A percentile compares a stretch with the other conserved stretches of the same genome.
Conservation (phyloP, 1,284 basidiomycete genomes). For the Mycena sp. region DNA sequence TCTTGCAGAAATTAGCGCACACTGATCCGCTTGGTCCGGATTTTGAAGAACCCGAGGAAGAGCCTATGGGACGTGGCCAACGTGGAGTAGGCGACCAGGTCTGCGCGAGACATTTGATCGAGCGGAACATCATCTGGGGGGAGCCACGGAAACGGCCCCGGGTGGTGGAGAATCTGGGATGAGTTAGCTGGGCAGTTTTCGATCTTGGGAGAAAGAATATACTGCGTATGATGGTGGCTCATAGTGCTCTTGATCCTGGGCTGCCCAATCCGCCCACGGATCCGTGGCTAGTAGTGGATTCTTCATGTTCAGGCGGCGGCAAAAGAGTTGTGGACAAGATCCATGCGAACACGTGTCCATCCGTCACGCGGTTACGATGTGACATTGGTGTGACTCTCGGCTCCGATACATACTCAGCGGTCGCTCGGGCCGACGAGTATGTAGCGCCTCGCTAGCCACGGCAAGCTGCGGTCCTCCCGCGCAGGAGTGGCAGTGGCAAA, state of each 20-base stretch:
- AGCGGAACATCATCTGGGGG: not conserved
- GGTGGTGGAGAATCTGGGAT: conserved; percentile 2
- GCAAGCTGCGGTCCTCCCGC: no score
- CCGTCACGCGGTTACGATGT: no score
- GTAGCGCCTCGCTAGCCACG: no score
- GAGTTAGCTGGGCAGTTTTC: not conserved
- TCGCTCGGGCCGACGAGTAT: no score
- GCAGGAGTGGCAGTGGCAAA: no score
- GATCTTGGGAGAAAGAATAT: not conserved
- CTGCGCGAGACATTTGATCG: not conserved
- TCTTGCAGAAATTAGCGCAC: no score
- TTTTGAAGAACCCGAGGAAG: no score
- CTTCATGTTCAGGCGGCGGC: not conserved
- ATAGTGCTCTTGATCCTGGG: not conserved
- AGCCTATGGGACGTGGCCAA: no score
- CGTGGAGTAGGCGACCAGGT: not conserved
- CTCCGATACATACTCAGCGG: no score
- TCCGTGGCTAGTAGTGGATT: not conserved
- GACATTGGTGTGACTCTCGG: no score
- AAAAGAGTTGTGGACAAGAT: not conserved
- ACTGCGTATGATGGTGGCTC: conserved; percentile 3
- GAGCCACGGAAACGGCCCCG: not conserved
- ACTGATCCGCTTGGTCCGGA: no score
- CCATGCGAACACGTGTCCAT: not conserved
- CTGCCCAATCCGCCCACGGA: not conserved